These are phyloP conservation scores for Fusarium sp. DNA, from an alignment of 2,329 filamentous ascomycete species.

Conservation along the genomic window DNA sequence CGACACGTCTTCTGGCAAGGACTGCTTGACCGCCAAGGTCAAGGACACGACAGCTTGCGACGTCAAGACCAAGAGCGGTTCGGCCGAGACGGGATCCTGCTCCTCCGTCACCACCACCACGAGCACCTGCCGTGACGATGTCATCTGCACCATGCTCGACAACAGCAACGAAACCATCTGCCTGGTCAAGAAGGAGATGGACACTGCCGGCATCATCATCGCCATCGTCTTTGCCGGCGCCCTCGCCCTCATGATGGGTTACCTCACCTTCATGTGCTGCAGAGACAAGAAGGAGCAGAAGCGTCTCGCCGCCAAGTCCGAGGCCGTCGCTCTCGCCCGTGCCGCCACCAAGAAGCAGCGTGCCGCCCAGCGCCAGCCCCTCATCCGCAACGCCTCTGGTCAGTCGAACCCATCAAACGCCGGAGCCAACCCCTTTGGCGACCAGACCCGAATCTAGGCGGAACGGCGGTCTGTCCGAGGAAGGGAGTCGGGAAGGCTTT, in stretches of 20 bases:
- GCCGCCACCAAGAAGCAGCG: conserved; percentile 60
- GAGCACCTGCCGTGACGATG: conserved; percentile 56
- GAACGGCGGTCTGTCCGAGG: conserved; percentile 33
- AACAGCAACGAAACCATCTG: conserved; percentile 54
- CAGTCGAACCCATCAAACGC: conserved; percentile 36
- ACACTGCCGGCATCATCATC: conserved; percentile 61
- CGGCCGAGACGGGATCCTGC: conserved; percentile 55
- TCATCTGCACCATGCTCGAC: conserved; percentile 58
- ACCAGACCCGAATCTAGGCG: conserved; percentile 50
- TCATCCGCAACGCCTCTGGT: conserved; percentile 51
- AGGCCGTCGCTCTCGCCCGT: conserved; percentile 64
- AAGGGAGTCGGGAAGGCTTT: conserved; percentile 31
- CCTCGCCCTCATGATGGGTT: conserved; percentile 52
- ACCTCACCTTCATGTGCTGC: conserved; percentile 65
- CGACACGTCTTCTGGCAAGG: conserved; percentile 37
- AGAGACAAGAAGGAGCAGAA: conserved; percentile 61
- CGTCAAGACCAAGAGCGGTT: conserved; percentile 52
- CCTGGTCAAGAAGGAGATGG: conserved; percentile 56
- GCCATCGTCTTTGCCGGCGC: conserved; percentile 60
- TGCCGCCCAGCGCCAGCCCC: conserved; percentile 51
- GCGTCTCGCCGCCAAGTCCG: conserved; percentile 58
- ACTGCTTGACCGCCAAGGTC: conserved; percentile 53
- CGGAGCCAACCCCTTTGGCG: conserved; percentile 53
- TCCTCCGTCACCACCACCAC: conserved; percentile 50
- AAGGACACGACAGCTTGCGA: conserved; percentile 53